Base-by-base conservation (phyloP, 1,139 yeast genomes). In the Geotrichum fermentans region DNA sequence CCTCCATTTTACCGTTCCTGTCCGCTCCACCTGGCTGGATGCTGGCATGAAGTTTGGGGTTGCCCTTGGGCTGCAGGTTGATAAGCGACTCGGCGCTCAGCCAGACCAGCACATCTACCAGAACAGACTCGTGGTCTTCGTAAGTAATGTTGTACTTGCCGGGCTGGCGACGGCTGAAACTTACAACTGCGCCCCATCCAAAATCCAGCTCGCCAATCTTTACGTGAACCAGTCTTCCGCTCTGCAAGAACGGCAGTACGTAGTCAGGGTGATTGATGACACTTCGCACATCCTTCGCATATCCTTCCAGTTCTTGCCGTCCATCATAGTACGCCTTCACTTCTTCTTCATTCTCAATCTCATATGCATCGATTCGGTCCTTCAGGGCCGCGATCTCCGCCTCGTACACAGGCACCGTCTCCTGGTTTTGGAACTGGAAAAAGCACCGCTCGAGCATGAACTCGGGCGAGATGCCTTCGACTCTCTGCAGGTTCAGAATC, bases 401-500 rank as follows among this genome's bases (percentile, higher is more conserved):
- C 61, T 90, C 96, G 73, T 90, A 73, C 22, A 77, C 73, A 1
- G 98, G 98, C 6, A 94, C 95, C 21, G 92, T 80, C 7, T 94
- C 79, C 7, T 92, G 89, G 64, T 86, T 90, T 66, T 94, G 99
- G 65, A 90, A 94, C 69, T 94, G 99, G 70, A 73, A 90, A 62
- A 94, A 94, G 3, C 98, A 92, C 58, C 84, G 79, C 63, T 89
- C 95, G 59, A 94, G 76, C 97, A 94, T 90, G 57, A 84, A 94
- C 66, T 94, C 98, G 0, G 98, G 98, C 0, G 97, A 89, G 49
- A 94, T 88, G 52, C 98, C 98, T 69, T 92, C 98, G 16, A 94
- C 98, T 64, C 98, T 80, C 84, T 92, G 80, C 66, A 94, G 74
- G 64, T 94, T 94, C 66, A 92, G 76, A 63, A 92, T 87, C 99